Evolutionary conservation across 2,329 filamentous ascomycete species (phyloP), one percentile per base, ranked within the genome.

Genomic region (Pestalotiopsis fici): DNA sequence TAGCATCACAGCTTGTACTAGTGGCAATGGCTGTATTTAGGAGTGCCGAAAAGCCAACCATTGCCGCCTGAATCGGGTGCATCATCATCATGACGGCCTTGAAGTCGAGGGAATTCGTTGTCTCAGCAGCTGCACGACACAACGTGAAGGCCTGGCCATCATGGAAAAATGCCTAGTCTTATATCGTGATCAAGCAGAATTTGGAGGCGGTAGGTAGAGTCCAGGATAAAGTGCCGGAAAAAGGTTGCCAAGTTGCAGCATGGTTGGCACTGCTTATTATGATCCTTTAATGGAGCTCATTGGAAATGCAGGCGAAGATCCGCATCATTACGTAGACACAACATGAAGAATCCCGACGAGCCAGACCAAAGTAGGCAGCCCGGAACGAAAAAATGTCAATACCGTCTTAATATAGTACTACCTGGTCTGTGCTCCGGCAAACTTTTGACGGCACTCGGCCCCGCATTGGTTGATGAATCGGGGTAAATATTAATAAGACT

Each of bases 331-430:
- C 21, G 23, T 47, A 59, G 31, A 9, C 55, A 50, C 21, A 50
- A 50, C 43, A 50, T n/a, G 15, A 21, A 18, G 23, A 11, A 37
- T 63, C 25, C 23, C 13, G 28, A 39, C 18, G 23, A 15, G 21
- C 35, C 60, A 25, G 60, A 21, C 60, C 37, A 15, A 63, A 47
- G 60, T 63, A 47, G 60, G 60, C 60, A 63, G 60, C n/a, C 21
- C 60, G 60, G 60, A 63, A 47, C 39, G 23, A 43, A 43, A 43
- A 43, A 47, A 47, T 25, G n/a, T 50, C 43, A 50, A n/a, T 21
- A 50, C 18, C 15, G 18, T 50, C 5, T 15, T 50, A 50, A 9
- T n/a, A 18, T 18, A 21, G 43, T 50, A 23, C 43, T 18, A 50
- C 43, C 43, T 50, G n/a, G 43, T 50, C 43, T 50, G 43, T 50